phyloP scores from a whole-genome alignment of 164 flowering plant genomes.

The Echeveria elegans region DNA sequence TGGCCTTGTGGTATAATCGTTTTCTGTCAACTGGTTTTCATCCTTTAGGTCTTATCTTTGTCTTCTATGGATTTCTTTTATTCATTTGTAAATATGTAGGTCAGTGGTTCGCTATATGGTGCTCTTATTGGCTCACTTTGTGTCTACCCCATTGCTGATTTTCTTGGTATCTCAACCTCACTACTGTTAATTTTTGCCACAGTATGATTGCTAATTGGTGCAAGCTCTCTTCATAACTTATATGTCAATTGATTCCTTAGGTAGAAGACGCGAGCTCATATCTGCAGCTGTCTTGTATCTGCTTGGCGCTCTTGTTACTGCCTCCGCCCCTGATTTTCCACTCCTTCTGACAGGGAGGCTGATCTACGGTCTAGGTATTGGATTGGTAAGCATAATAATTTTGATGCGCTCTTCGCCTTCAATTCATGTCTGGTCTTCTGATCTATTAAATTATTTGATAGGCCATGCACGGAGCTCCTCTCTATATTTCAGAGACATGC shows the following conservation, averaged over 20 bases:
- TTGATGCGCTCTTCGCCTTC: not conserved
- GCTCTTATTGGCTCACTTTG: slow-evolving; percentile 84
- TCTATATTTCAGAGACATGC: slow-evolving; percentile 89
- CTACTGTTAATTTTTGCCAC: slow-evolving; percentile 6
- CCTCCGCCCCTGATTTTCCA: slow-evolving; percentile 57
- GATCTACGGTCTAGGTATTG: slow-evolving; percentile 88
- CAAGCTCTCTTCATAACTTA: slow-evolving; percentile 5
- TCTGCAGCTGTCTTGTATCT: slow-evolving; percentile 53
- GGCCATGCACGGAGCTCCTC: slow-evolving; percentile 99
- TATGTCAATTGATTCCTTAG: slow-evolving; percentile 21
- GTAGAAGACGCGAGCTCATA: slow-evolving; percentile 80
- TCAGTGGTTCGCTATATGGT: slow-evolving; percentile 94
- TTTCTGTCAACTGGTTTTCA: not conserved
- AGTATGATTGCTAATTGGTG: not conserved
- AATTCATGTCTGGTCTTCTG: not conserved
- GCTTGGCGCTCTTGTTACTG: slow-evolving; percentile 57
- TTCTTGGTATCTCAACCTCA: slow-evolving; percentile 57
- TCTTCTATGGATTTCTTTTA: not conserved
- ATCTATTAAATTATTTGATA: slow-evolving; percentile 15
- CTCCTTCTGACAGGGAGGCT: slow-evolving; percentile 69
- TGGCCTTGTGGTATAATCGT: slow-evolving; percentile 79
- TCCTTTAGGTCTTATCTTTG: not conserved
- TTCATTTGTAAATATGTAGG: slow-evolving; percentile 30
- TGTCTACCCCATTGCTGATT: slow-evolving; percentile 81
- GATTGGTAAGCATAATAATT: slow-evolving; percentile 51